Conservation (phyloP, 2,329 filamentous ascomycete species). For the Coniochaeta prunicola region DNA sequence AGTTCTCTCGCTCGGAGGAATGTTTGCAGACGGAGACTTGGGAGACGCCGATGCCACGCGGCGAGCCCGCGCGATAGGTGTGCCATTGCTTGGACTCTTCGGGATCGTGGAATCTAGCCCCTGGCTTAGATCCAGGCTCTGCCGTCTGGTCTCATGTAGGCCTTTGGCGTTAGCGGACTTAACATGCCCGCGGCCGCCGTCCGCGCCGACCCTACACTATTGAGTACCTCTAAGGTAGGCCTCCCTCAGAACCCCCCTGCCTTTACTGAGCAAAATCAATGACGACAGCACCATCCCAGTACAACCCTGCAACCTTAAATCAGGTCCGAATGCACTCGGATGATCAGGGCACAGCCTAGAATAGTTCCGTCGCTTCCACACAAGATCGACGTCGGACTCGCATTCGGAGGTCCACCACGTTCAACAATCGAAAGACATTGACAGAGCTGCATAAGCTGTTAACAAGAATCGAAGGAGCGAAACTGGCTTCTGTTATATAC, state of each 20-base stretch:
- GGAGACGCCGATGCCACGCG: neutral
- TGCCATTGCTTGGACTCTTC: neutral
- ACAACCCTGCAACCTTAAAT: neutral
- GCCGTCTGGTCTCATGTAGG: too few relatives aligned
- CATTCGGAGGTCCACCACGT: too few relatives aligned
- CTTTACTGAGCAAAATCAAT: neutral
- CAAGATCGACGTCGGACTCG: neutral
- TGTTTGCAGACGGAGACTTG: neutral
- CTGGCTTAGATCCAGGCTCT: neutral
- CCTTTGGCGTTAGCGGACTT: neutral
- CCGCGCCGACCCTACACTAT: neutral
- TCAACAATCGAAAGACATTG: too few relatives aligned
- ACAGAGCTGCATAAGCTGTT: too few relatives aligned
- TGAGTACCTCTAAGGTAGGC: too few relatives aligned
- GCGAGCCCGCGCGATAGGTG: neutral
- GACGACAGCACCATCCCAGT: neutral
- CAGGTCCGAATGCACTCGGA: neutral
- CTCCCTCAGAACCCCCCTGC: neutral
- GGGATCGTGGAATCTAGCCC: neutral
- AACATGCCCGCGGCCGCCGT: neutral
- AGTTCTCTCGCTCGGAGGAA: neutral
- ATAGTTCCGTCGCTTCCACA: neutral
- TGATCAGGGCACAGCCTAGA: neutral
- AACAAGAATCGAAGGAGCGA: too few relatives aligned
- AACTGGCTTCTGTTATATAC: too few relatives aligned